Conservation (phyloP, 2,329 filamentous ascomycete genomes). For the Talaromyces marneffei region DNA sequence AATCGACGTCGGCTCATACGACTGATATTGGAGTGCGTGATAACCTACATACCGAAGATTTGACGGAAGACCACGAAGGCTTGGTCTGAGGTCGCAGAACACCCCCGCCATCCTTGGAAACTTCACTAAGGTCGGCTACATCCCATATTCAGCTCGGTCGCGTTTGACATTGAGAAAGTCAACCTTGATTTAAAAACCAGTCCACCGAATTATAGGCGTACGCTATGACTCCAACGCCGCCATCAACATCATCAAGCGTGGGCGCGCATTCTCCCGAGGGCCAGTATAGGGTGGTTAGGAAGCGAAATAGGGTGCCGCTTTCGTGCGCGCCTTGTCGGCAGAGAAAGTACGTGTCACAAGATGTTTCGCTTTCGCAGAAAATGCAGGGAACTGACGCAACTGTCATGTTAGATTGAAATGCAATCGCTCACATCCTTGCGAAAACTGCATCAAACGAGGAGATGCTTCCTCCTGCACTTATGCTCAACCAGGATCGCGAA, state of each 20-base stretch:
- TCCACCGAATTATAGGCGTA: not conserved
- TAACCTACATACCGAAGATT: not conserved
- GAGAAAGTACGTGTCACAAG: constrained; percentile 64
- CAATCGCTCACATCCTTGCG: constrained; percentile 83
- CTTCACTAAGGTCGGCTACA: not conserved
- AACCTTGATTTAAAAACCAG: not conserved
- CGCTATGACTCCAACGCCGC: constrained; percentile 38
- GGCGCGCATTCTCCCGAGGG: constrained; percentile 75
- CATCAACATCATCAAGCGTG: constrained; percentile 62
- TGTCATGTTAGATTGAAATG: constrained; percentile 65
- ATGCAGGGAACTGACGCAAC: constrained; percentile 17
- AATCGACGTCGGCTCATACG: not conserved
- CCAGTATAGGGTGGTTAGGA: constrained; percentile 81
- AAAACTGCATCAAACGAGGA: constrained; percentile 87
- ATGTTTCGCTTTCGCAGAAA: not conserved
- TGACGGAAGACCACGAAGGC: not conserved
- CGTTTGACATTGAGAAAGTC: not conserved
- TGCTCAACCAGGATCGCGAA: constrained; percentile 61
- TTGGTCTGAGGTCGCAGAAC: not conserved
- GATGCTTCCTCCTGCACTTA: constrained; percentile 80
- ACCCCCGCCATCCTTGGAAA: not conserved
- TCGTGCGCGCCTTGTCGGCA: constrained; percentile 89
- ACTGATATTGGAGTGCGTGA: not conserved
- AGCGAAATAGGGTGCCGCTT: constrained; percentile 83
- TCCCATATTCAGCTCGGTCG: not conserved